Conservation (phyloP, 306 rosid species). For the Psophocarpus tetragonolobus region DNA sequence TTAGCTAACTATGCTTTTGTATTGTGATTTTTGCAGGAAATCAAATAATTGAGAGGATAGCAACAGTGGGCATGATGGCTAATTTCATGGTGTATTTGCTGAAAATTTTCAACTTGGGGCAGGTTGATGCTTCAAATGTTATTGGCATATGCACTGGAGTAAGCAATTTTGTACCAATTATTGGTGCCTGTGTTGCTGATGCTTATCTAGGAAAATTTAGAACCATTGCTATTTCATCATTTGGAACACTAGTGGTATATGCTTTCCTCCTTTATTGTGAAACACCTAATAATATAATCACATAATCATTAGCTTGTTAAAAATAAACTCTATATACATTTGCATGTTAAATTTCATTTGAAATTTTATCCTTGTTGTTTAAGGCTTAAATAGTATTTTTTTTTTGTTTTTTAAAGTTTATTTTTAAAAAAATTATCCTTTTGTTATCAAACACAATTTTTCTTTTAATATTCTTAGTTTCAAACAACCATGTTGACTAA, state of each 20-base stretch:
- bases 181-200: constrained; percentile 47
- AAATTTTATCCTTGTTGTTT: too few species aligned
- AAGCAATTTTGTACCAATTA: constrained; percentile 23
- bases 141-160: constrained; percentile 18
- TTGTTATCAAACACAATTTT: too few species aligned
- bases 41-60: constrained; percentile 41
- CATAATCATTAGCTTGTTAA: too few species aligned
- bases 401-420: too few species aligned
- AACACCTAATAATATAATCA: not conserved
- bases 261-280: not conserved
- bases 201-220: constrained; percentile 39
- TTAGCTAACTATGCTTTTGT: not conserved
- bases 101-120: constrained; percentile 36
- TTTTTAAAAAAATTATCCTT: too few species aligned
- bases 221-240: constrained; percentile 42
- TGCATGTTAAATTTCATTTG: too few species aligned
- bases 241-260: constrained; percentile 39
- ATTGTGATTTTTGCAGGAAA: constrained; percentile 35
- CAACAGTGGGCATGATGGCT: constrained; percentile 29
- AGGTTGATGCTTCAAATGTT: constrained; percentile 44
- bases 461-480: too few species aligned
- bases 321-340: too few species aligned
- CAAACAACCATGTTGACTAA: too few species aligned
- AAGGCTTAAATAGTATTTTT: too few species aligned
- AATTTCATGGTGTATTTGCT: constrained; percentile 45